Base-by-base conservation (phyloP, 106 monocot genomes). In the Ottelia alismoides region DNA sequence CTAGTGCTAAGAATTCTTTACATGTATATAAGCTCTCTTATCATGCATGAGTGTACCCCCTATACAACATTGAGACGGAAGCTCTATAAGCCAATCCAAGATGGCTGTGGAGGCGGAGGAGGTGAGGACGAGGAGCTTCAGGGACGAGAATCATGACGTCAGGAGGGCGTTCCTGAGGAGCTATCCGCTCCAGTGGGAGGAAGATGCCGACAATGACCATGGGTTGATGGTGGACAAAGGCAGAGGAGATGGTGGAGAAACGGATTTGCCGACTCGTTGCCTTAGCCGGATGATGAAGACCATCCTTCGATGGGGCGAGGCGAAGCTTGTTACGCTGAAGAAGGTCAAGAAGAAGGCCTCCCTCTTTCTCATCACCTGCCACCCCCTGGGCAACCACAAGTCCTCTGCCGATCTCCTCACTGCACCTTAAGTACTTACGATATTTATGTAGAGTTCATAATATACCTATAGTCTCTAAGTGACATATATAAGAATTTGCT, bases 341-440 rank as follows among this genome's bases (percentile, higher is more conserved):
- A 65, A 72, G 69, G 11, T 71, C 35, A 84, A 84, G 71, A 52
- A 65, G 55, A 75, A 79, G 59, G 49, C 79, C n/a, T 68, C 65
- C 30, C 58, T 65, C 25, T 75, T 75, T 49, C 72, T 79, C 21
- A 65, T 79, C n/a, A 52, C 72, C n/a, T 84, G 84, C 72, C 58
- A 69, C 26, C 69, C 65, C 22, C 74, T 70, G 49, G 53, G 73
- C 1, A 62, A 77, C 66, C 72, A 77, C n/a, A n/a, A n/a, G n/a
- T n/a, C n/a, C n/a, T n/a, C n/a, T n/a, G n/a, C n/a, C n/a, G n/a
- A n/a, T n/a, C n/a, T n/a, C n/a, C n/a, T n/a, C n/a, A n/a, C n/a
- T n/a, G n/a, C n/a, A n/a, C n/a, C n/a, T n/a, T n/a, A n/a, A n/a
- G n/a, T n/a, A n/a, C n/a, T n/a, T n/a, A n/a, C n/a, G n/a, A n/a